Conservation (phyloP, 306 rosid species). For the Carpinus fangiana region DNA sequence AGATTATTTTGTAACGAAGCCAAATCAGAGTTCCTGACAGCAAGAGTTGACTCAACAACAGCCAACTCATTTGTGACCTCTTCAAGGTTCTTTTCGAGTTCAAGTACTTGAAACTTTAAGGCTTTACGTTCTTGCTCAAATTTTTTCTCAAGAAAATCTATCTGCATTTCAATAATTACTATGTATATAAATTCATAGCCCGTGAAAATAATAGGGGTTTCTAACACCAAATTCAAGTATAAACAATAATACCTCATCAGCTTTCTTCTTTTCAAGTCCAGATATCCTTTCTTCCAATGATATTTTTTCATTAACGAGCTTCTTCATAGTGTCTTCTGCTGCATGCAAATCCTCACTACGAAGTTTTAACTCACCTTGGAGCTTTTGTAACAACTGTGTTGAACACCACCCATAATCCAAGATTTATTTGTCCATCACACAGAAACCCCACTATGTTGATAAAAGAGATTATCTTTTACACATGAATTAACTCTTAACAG, state of each 20-base stretch:
- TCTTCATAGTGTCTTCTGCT: conserved; percentile 65
- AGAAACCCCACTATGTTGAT: conserved; percentile 12
- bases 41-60: conserved; percentile 57
- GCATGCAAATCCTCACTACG: conserved; percentile 53
- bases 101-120: conserved; percentile 48
- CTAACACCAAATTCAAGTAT: conserved; percentile 21
- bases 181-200: conserved; percentile 13
- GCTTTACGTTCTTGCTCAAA: conserved; percentile 62
- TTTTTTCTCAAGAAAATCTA: conserved; percentile 46
- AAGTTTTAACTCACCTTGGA: conserved; percentile 71
- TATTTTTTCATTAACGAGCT: conserved; percentile 58
- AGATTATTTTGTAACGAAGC: conserved; percentile 55
- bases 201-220: conserved; percentile 19
- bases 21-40: conserved; percentile 65
- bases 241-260: conserved; percentile 57
- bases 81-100: conserved; percentile 69
- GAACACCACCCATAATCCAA: conserved; percentile 16
- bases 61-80: conserved; percentile 52
- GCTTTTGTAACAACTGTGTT: conserved; percentile 53
- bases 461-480: conserved; percentile 1
- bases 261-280: conserved; percentile 59
- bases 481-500: conserved; percentile 21
- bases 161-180: conserved; percentile 56
- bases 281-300: conserved; percentile 54
- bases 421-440: conserved; percentile 15